phyloP scores from a whole-genome alignment of 306 rosid genomes.

The Carpinus fangiana region DNA sequence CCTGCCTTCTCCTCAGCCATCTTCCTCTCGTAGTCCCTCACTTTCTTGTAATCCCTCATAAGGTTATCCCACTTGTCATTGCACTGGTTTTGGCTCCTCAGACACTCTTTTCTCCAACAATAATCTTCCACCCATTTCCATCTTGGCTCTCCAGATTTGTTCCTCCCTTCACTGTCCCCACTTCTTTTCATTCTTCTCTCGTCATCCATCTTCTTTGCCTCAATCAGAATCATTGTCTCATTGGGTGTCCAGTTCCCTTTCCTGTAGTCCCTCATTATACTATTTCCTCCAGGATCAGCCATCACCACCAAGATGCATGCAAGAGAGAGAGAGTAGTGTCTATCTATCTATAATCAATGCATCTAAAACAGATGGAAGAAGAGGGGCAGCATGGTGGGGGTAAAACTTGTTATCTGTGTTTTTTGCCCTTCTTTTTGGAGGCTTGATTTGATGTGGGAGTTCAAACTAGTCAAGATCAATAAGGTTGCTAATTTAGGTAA shows the following conservation, averaged over 20 bases:
- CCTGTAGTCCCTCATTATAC: constrained; percentile 41
- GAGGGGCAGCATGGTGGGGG: constrained; percentile 1
- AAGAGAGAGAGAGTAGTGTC: constrained; percentile 1
- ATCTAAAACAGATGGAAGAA: neutral
- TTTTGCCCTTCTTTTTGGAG: neutral
- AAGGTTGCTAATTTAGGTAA: constrained; percentile 29
- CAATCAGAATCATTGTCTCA: constrained; percentile 52
- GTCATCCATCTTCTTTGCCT: constrained; percentile 52
- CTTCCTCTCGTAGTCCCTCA: constrained; percentile 44
- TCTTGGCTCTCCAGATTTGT: constrained; percentile 45
- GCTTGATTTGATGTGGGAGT: constrained; percentile 28
- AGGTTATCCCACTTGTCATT: constrained; percentile 59
- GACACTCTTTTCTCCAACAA: constrained; percentile 44
- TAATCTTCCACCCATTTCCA: constrained; percentile 59
- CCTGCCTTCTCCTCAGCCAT: constrained; percentile 2
- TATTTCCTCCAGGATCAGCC: constrained; percentile 37
- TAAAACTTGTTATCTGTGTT: neutral
- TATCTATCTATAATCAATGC: neutral
- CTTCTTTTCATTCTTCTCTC: constrained; percentile 46
- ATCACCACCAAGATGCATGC: constrained; percentile 33
- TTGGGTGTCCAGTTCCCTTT: constrained; percentile 54
- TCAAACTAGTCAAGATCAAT: constrained; percentile 30
- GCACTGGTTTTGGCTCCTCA: constrained; percentile 56
- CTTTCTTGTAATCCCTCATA: constrained; percentile 58
- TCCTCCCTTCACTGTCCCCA: constrained; percentile 2